Conservation (phyloP, 441 rosid species). For the Croton setiger region DNA sequence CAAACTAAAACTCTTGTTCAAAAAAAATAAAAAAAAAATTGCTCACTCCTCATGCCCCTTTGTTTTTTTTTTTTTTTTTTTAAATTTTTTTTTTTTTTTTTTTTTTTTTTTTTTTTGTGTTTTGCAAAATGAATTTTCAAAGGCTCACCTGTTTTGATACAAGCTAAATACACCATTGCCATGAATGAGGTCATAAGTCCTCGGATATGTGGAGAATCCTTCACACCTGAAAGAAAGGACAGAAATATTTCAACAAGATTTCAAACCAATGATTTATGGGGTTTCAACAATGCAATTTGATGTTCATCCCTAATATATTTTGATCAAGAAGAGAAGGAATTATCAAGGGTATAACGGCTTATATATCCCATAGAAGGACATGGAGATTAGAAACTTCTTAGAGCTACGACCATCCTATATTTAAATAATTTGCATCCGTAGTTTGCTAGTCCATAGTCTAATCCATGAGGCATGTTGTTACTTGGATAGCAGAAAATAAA, state of each 20-base stretch:
- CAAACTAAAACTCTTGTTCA: too few relatives aligned
- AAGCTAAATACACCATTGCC: conserved; percentile 73
- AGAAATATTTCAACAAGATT: conserved; percentile 17
- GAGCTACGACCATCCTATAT: background rate
- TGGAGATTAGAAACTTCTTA: background rate
- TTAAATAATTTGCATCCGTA: background rate
- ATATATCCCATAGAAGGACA: background rate
- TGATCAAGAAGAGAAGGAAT: conserved; percentile 2
- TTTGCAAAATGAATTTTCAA: conserved; percentile 11
- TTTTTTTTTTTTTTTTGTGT: too few relatives aligned
- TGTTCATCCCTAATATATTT: background rate
- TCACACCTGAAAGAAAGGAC: conserved; percentile 69
- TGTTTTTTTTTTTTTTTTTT: too few relatives aligned
- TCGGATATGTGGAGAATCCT: conserved; percentile 95
- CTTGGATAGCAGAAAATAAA: background rate
- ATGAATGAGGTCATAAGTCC: conserved; percentile 87
- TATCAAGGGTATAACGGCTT: background rate
- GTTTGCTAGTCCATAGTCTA: background rate
- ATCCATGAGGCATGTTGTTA: background rate
- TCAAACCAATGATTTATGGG: background rate
- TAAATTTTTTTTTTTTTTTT: too few relatives aligned
- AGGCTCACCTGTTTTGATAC: conserved; percentile 57
- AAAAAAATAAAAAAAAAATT: too few relatives aligned
- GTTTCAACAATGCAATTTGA: background rate
- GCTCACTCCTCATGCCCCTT: too few relatives aligned